Percentiles rank a stretch among this genome's conserved stretches.
Conservation (phyloP, 139 green algal species). For the Auxenochlorella pyrenoidosa region DNA sequence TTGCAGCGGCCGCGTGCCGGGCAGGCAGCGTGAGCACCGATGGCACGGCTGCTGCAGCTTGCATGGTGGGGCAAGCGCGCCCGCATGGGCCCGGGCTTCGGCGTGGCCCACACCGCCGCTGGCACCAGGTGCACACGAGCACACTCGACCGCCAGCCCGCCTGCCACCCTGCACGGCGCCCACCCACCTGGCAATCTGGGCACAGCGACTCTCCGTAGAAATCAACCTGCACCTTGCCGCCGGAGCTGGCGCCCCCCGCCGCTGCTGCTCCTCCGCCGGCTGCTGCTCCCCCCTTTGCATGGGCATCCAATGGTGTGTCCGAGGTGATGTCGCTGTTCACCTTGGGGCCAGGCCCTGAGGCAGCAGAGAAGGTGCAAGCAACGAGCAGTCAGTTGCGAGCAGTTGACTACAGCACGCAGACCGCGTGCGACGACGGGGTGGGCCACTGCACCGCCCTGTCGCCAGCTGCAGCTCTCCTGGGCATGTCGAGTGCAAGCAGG, state of each 20-base stretch:
- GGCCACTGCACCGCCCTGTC: too few relatives aligned
- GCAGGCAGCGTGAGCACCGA: too few relatives aligned
- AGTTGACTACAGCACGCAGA: too few relatives aligned
- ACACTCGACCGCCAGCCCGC: too few relatives aligned
- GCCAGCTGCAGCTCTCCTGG: neutral
- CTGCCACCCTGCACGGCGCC: neutral
- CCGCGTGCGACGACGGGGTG: neutral
- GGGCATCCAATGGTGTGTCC: neutral
- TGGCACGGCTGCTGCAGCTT: too few relatives aligned
- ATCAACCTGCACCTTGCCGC: constrained; percentile 23
- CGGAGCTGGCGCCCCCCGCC: too few relatives aligned
- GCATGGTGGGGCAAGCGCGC: too few relatives aligned
- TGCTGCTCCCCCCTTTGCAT: neutral
- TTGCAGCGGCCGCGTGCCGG: too few relatives aligned
- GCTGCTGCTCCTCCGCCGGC: neutral
- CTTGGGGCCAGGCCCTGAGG: constrained; percentile 8
- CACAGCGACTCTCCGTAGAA: constrained; percentile 47
- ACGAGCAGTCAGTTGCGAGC: neutral
- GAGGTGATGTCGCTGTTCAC: neutral
- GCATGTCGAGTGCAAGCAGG: neutral
- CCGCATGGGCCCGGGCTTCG: too few relatives aligned
- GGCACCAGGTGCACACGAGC: too few relatives aligned
- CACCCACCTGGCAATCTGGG: constrained; percentile 36
- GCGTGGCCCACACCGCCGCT: too few relatives aligned
- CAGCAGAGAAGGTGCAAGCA: neutral